Evolutionary conservation across 495 filamentous ascomycete species (phyloP).

Genomic region (Penicillium alfredii): DNA sequence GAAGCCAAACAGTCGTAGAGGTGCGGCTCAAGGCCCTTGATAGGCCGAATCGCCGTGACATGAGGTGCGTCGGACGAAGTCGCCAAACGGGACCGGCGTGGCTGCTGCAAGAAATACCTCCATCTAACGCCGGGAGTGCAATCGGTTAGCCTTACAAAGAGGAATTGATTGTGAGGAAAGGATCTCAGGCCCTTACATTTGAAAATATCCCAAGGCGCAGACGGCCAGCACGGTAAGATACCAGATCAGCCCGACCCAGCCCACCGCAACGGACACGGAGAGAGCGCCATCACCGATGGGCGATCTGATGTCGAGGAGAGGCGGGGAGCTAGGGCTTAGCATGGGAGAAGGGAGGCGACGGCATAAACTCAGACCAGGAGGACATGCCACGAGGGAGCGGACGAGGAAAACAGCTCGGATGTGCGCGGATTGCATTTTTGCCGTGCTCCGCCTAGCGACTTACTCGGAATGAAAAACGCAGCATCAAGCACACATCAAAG

Average conservation of each 20-base stretch:
- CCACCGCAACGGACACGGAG: constrained; percentile 29
- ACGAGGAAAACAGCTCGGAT: constrained; percentile 4
- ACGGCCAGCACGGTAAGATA: constrained; percentile 50
- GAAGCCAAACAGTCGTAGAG: constrained; percentile 93
- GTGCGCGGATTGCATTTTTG: constrained; percentile 8
- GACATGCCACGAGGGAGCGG: constrained; percentile 23
- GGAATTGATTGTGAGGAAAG: no score
- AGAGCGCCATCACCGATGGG: constrained; percentile 32
- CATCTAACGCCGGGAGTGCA: constrained; percentile 30
- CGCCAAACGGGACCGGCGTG: constrained; percentile 27
- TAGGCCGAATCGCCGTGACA: constrained; percentile 85
- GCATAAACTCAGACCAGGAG: constrained; percentile 7
- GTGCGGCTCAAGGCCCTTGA: constrained; percentile 85
- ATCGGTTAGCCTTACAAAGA: constrained; percentile 10
- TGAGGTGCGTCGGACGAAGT: constrained; percentile 52
- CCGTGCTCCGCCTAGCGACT: no score
- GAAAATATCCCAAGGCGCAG: constrained; percentile 51
- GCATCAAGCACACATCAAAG: no score
- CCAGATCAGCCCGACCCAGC: constrained; percentile 54
- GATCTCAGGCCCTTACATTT: constrained; percentile 55
- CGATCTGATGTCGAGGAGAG: constrained; percentile 21
- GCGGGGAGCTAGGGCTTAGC: constrained; percentile 28
- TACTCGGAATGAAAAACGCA: no score
- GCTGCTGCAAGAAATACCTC: constrained; percentile 37
- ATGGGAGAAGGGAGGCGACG: constrained; percentile 22